Evolutionary conservation across 495 filamentous ascomycete species (phyloP), one percentile per base, ranked within the genome.

Genomic region (Neurospora tetrasperma): DNA sequence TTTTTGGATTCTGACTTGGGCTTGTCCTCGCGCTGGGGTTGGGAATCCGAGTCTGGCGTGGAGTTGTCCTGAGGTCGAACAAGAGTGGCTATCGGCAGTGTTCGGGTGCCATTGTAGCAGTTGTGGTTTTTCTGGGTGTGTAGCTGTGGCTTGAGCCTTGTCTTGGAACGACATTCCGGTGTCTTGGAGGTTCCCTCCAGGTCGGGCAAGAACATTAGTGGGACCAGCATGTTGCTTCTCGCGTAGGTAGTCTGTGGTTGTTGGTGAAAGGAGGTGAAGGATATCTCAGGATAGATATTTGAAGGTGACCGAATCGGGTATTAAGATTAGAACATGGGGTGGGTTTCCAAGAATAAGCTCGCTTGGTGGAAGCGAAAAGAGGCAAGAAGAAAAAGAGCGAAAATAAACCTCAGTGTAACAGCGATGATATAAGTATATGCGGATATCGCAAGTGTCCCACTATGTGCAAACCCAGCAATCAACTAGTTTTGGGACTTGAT

Each of bases 51-150:
- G 27, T 31, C 27, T 31, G 27, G 27, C 27, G 27, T 31, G 3
- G 62, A 41, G 10, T n/a, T 16, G 35, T 66, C n/a, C n/a, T n/a
- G 27, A 76, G 43, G n/a, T 20, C 59, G 66, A 35, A 75, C 74
- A 31, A 68, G 73, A 5, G 70, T 74, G 11, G 72, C 31, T 1
- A 73, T 35, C 0, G 79, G 80, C 0, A 80, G 72, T n/a, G 74
- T 40, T 31, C 54, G 70, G 59, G 42, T 38, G 70, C 78, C 76
- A 71, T 80, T 79, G 76, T 82, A 81, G 4, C 74, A 70, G 75
- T 79, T 70, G 73, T 81, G 79, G 70, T 77, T 72, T 40, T 77
- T 77, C 54, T 41, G 71, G 2, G 79, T 77, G 77, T 81, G 79
- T 6, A 81, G 23, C 31, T 79, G 79, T 0, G 79, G 79, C 70